Evolutionary conservation across 2,329 filamentous ascomycete genomes (phyloP), one percentile per base, ranked within the genome.

Genomic region (Hypoxylon sp.): DNA sequence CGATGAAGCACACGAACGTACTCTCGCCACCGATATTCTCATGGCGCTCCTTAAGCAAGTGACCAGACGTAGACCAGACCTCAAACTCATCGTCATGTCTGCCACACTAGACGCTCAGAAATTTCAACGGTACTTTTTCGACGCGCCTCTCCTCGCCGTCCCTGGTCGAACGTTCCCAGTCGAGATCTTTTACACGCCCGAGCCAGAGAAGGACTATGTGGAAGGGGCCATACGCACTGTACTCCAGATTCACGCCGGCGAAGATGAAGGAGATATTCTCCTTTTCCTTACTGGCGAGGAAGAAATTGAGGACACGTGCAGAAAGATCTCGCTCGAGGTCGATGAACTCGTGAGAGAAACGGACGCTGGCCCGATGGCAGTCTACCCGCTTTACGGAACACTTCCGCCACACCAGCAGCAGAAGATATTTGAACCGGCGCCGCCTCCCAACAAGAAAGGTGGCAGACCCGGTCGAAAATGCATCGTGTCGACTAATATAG

Each of bases 11-110:
- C 96, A 99, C 89, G 96, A 99, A 82, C 90, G 97, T 80, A 99
- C 96, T 0, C 90, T 99, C 68, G 93, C 95, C 21, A 99, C 97
- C 7, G 96, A 99, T 85, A 96, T 99, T 70, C 86, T 99, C 65
- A 98, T 99, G 92, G 96, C 94, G 62, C 86, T 99, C 65, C 84
- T 99, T 68, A 99, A 99, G 84, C 93, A 97, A 78, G 91, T 98
- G 46, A 90, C 94, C 35, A 81, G 86, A 74, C 89, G 94, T 75
- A 88, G 96, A 65, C 88, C 93, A 3, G 96, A 99, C 80, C 86
- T 99, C 76, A 99, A 99, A 85, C 93, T 99, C 77, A 96, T 99
- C 77, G 96, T 99, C 86, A 99, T 98, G 90, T 98, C 95, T 78
- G 96, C 96, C 67, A 99, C 96, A 8, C 88, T 99, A 60, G 96